Base-by-base conservation (phyloP, 495 filamentous ascomycete species). In the Daldinia grandis region DNA sequence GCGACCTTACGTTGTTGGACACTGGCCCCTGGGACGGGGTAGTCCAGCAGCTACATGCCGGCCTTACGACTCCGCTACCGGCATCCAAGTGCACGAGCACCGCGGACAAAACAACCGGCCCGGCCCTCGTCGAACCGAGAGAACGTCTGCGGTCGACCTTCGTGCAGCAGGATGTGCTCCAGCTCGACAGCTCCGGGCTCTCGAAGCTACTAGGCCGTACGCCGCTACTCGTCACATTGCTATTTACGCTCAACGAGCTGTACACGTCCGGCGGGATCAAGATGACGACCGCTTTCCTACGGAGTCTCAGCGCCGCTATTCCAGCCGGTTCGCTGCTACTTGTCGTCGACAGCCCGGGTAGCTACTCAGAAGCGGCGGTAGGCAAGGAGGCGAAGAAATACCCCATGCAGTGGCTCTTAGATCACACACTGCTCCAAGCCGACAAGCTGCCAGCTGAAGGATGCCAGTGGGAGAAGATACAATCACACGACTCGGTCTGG, bases 181-280 rank as follows among this genome's bases (percentile, higher is more conserved):
- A 77, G 5, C 67, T 89, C 0, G 0, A 76, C 92, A 4, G 49
- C 72, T 0, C 17, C 10, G 56, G 72, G 9, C 42, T 88, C 61
- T 89, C 1, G 74, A 72, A 0, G 3, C 50, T 19, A n/a, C 28
- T 28, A 6, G 28, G 53, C 4, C 53, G 25, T 21, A 24, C 65
- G 57, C 85, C 78, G 50, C 68, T 78, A 3, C 83, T 98, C 0
- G 82, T 95, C 4, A 97, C 95, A 0, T 78, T 98, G 0, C 89
- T 98, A 79, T 98, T 98, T 84, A 97, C 94, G 0, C 87, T 98
- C n/a, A 98, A 98, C 78, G 95, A 99, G 79, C 90, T 99, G 4
- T 98, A 97, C 82, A 84, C 85, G 0, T 84, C 87, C 0, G 85
- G 89, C 9, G 94, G 92, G 3, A 83, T 93, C 59, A 81, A 87